Percentiles rank a stretch among this genome's conserved stretches.
These are phyloP conservation scores for Blumeriella jaapii DNA, from an alignment of 2,329 filamentous ascomycete genomes.

Conservation along the genomic window DNA sequence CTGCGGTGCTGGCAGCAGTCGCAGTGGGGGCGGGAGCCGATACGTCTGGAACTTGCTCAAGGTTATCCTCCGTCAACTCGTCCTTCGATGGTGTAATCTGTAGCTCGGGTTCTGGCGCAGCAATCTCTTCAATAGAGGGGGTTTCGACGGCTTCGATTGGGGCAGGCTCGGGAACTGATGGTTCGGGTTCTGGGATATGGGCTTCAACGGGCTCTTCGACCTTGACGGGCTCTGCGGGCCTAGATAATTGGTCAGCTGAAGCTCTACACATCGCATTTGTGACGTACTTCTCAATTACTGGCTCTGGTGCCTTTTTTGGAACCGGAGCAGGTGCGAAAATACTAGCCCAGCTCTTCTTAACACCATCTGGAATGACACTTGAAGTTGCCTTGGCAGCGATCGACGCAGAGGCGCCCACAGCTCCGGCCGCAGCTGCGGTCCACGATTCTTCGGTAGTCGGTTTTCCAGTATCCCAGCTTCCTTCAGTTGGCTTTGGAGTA, in stretches of 20 bases:
- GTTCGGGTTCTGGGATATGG: conserved; percentile 29
- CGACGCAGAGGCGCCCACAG: conserved; percentile 30
- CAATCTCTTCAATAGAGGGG: conserved; percentile 21
- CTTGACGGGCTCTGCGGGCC: conserved; percentile 27
- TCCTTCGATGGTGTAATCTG: conserved; percentile 61
- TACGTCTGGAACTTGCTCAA: conserved; percentile 77
- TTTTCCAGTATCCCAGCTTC: conserved; percentile 20
- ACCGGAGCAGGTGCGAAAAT: conserved; percentile 48
- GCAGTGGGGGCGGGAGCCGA: conserved; percentile 67
- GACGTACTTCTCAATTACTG: conserved; percentile 24
- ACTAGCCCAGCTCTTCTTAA: conserved; percentile 60
- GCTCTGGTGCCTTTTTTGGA: conserved; percentile 39
- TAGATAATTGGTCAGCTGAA: conserved; percentile 16
- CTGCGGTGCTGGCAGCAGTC: conserved; percentile 79
- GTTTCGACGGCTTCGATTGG: conserved; percentile 30
- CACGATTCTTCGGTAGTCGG: conserved; percentile 12
- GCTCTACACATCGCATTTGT: conserved; percentile 10
- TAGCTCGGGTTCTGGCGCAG: conserved; percentile 30
- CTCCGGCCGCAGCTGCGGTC: conserved; percentile 27
- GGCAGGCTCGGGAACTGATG: conserved; percentile 25
- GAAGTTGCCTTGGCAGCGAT: conserved; percentile 28
- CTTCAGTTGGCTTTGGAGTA: conserved; percentile 27
- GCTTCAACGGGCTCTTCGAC: conserved; percentile 37
- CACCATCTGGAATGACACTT: conserved; percentile 29
- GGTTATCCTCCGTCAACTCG: conserved; percentile 80